Base-by-base conservation (phyloP, 1,284 basidiomycete species). In the Malassezia vespertilionis region DNA sequence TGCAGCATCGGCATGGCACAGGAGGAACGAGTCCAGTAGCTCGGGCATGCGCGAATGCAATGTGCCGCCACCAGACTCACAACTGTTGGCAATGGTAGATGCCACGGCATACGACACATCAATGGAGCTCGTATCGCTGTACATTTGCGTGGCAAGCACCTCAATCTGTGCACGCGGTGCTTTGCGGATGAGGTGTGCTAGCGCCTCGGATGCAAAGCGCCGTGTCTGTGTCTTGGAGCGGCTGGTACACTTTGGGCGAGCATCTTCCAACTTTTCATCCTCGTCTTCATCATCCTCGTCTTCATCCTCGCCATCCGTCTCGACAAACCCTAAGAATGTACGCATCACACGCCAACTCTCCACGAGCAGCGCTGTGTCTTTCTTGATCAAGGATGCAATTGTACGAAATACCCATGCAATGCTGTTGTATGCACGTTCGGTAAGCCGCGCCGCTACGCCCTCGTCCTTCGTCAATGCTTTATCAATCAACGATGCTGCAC, bases 161-260 rank as follows among this genome's bases (percentile, higher is more conserved):
- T 46, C 42, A 18, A 70, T 52, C 34, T 66, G 60, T 2, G 33
- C 36, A 10, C 41, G 49, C 8, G 61, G 52, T 11, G 62, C 60
- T 48, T 62, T 67, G 40, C 67, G 61, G 5, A 69, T 47, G 12
- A 70, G 58, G 34, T 69, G 63, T 1, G 66, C 64, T 21, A 70
- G 57, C 0, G 67, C 66, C 44, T 70, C 67, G 0, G 64, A 56
- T 3, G 63, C 64, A 33, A 70, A 70, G 21, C 67, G 60, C 12
- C 63, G 52, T 8, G 60, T 63, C 34, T 67, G 64, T 11, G 59
- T 41, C 21, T 54, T 58, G 1, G 52, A 50, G 17, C 53, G 39
- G n/a, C n/a, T n/a, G n/a, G n/a, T n/a, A n/a, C n/a, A n/a, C n/a
- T n/a, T n/a, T n/a, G n/a, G n/a, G n/a, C n/a, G n/a, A n/a, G n/a